Conservation (phyloP, 2,329 filamentous ascomycete genomes). For the Pezizomycotina sp. region DNA sequence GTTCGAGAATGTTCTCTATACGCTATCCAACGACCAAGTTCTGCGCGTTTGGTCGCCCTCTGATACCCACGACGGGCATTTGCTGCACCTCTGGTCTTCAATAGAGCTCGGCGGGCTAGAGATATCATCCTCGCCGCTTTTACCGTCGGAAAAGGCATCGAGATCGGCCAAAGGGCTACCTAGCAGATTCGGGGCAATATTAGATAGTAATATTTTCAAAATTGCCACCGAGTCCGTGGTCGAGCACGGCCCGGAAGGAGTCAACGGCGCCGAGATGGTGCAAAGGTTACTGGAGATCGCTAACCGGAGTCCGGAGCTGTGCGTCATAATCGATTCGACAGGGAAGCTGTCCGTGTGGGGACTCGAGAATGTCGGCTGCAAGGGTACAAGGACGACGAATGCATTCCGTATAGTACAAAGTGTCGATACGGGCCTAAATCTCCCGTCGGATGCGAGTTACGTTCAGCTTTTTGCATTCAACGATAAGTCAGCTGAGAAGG, state of each 20-base stretch:
- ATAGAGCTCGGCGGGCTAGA: conserved; percentile 63
- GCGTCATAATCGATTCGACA: conserved; percentile 64
- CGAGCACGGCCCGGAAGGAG: conserved; percentile 41
- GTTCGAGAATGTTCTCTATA: conserved; percentile 77
- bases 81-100: conserved; percentile 62
- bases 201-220: conserved; percentile 67
- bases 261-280: conserved; percentile 53
- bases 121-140: conserved; percentile 27
- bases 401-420: conserved; percentile 80
- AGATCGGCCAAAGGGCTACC: conserved; percentile 12
- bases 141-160: conserved; percentile 23
- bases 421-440: conserved; percentile 14
- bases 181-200: conserved; percentile 54
- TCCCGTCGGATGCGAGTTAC: too few relatives aligned
- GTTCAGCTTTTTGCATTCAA: conserved; percentile 60
- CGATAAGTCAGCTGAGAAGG: too few relatives aligned
- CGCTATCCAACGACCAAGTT: conserved; percentile 63
- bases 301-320: conserved; percentile 72
- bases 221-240: conserved; percentile 62
- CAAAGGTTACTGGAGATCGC: conserved; percentile 75
- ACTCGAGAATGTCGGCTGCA: conserved; percentile 67
- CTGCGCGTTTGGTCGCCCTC: conserved; percentile 70
- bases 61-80: conserved; percentile 53
- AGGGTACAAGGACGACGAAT: conserved; percentile 45
- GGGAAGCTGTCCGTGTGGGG: conserved; percentile 88